A percentile compares a stretch with the other conserved stretches of the same genome.
Evolutionary conservation across 106 monocot genomes (phyloP).

Genomic region (Ottelia alismoides): DNA sequence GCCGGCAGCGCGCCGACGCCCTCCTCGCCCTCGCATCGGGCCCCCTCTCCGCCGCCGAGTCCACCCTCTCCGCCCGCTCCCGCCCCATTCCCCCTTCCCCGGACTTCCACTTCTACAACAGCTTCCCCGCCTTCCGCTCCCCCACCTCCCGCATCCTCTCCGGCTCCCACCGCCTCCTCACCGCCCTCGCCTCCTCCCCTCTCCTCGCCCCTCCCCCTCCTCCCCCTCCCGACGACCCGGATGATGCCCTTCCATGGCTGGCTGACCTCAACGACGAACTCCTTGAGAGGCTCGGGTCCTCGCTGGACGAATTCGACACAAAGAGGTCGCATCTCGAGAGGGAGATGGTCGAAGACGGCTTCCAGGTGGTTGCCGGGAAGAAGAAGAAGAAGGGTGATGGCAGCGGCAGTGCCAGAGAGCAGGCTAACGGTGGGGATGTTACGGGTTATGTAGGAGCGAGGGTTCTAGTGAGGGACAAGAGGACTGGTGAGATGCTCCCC

Average conservation of each 20-base stretch:
- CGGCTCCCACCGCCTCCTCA: conserved; percentile 20
- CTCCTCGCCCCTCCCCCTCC: conserved; percentile 8
- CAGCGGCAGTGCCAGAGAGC: too few species aligned
- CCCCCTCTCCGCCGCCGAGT: conserved; percentile 32
- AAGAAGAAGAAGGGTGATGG: conserved; percentile 74
- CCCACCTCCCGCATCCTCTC: conserved; percentile 19
- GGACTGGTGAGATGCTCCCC: too few species aligned
- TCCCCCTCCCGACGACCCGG: conserved; percentile 27
- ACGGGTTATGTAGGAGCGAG: conserved; percentile 24
- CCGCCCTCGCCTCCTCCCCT: conserved; percentile 16
- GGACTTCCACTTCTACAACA: conserved; percentile 77
- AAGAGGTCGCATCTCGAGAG: conserved; percentile 25
- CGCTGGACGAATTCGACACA: conserved; percentile 68
- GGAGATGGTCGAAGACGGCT: conserved; percentile 53
- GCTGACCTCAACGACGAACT: conserved; percentile 61
- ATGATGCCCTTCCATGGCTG: conserved; percentile 52
- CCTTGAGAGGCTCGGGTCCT: conserved; percentile 37
- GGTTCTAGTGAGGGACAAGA: conserved; percentile 56
- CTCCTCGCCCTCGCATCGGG: conserved; percentile 32
- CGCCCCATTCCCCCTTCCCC: conserved; percentile 31
- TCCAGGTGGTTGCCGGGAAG: conserved; percentile 63
- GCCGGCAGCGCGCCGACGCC: too few species aligned
- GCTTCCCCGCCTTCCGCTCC: conserved; percentile 45
- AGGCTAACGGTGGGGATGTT: background rate
- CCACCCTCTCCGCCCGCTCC: conserved; percentile 30